Evolutionary conservation across 148 eudicot species (phyloP).

Genomic region (Arbutus unedo): DNA sequence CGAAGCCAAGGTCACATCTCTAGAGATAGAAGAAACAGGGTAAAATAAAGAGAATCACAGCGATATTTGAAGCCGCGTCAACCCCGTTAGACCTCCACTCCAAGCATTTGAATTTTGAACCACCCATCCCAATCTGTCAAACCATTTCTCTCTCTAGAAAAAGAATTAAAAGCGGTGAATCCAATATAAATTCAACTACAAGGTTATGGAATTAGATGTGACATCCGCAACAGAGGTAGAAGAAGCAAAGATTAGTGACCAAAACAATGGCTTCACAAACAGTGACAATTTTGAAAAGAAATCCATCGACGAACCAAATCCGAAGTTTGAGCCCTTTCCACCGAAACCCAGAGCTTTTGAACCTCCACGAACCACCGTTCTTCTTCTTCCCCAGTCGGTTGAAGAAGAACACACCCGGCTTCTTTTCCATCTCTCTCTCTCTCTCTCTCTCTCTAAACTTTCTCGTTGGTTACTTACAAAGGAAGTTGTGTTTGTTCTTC

Average conservation of each 20-base stretch:
- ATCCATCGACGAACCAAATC: slow-evolving; percentile 33
- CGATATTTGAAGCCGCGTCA: background rate
- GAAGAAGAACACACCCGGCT: slow-evolving; percentile 10
- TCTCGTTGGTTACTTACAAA: background rate
- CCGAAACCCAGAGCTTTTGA: slow-evolving; percentile 29
- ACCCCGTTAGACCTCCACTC: background rate
- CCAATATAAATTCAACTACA: no score
- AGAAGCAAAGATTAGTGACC: slow-evolving; percentile 51
- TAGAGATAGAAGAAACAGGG: background rate
- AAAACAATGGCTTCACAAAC: slow-evolving; percentile 45
- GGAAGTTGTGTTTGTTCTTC: background rate
- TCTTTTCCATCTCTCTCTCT: slow-evolving; percentile 18
- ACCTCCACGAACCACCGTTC: slow-evolving; percentile 28
- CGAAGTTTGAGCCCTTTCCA: slow-evolving; percentile 37
- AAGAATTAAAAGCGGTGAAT: background rate
- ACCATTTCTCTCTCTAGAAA: slow-evolving; percentile 5
- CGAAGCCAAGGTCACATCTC: background rate
- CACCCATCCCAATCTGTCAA: background rate
- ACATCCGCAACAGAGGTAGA: slow-evolving; percentile 63
- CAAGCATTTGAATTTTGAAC: background rate
- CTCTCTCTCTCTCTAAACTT: slow-evolving; percentile 15
- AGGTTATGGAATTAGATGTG: slow-evolving; percentile 25
- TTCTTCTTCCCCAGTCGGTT: slow-evolving; percentile 35
- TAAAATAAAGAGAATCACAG: background rate
- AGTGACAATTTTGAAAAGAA: slow-evolving; percentile 48